Evolutionary conservation across 805 yeast species (phyloP), one percentile per base, ranked within the genome.

Genomic region (Babjeviella inositovora): DNA sequence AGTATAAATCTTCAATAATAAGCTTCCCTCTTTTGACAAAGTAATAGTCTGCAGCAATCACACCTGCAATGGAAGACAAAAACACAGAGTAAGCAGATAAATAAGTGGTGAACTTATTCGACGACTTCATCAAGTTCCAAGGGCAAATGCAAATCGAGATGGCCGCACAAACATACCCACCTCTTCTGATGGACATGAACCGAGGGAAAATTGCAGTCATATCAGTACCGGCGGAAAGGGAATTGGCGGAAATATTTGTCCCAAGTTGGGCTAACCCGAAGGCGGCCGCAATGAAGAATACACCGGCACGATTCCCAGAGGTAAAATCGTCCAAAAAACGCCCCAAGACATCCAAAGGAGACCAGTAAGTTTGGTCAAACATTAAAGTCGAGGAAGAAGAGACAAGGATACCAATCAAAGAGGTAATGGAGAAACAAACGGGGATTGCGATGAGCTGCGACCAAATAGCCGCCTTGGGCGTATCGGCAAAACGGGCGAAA

Each of bases 61-160:
- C 76, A 32, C 93, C 93, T 6, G 87, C 82, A 41, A 82, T 75
- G 13, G 92, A 66, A 8, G 85, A 72, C 25, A 82, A 53, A 58
- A 82, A 81, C 9, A 80, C 82, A 0, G 92, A 60, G 43, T 80
- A 81, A 1, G 93, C 90, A 18, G 77, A 62, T 26, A 82, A 50
- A 37, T 79, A 81, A 6, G 85, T 73, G 17, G 90, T 73, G 51
- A 81, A 81, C 47, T 61, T 71, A 17, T 70, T 68, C 1, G 82
- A 67, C 4, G 77, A 57, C 4, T 75, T 55, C 41, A 72, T 55
- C 40, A 81, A 62, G 37, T 79, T 62, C 93, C 93, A 81, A 20
- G 93, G 93, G 41, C 84, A 72, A 31, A 79, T 70, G 26, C 68
- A 64, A 30, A 72, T 57, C 0, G 82, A 79, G 23, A 80, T 44